Evolutionary conservation across 495 filamentous ascomycete genomes (phyloP).

Genomic region (Tuber calosporum): DNA sequence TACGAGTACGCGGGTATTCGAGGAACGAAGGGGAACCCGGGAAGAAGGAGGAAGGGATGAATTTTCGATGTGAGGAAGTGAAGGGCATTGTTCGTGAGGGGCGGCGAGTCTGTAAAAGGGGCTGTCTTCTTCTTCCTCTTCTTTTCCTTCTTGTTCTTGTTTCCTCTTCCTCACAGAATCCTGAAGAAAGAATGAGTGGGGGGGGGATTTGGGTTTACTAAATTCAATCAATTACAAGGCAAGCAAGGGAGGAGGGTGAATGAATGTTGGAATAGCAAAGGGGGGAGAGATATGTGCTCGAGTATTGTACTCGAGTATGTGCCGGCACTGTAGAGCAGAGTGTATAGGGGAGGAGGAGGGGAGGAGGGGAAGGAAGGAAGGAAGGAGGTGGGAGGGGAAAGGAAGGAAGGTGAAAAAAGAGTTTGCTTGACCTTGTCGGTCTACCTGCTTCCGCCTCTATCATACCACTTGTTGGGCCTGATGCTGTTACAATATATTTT

Average conservation of each 20-base stretch:
- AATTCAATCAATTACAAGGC: slow-evolving; percentile 3
- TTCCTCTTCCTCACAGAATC: not conserved
- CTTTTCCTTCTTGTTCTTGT: not conserved
- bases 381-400: not conserved
- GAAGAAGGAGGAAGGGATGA: not conserved
- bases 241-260: not conserved
- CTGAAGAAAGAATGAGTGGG: not conserved
- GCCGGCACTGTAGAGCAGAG: not conserved
- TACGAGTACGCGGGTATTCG: slow-evolving; percentile 3
- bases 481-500: not conserved
- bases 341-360: not conserved
- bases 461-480: not conserved
- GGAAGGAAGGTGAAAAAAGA: not conserved
- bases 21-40: not conserved
- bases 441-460: not conserved
- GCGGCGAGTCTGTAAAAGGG: not conserved
- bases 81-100: not conserved
- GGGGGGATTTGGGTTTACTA: not conserved
- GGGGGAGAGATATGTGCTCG: not conserved
- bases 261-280: not conserved
- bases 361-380: too few relatives aligned
- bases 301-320: not conserved
- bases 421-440: slow-evolving; percentile 3
- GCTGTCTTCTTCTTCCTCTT: not conserved
- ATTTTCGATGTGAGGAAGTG: not conserved